These are phyloP conservation scores for Orbilia blumenaviensis DNA, from an alignment of 2,329 filamentous ascomycete species.

Conservation along the genomic window DNA sequence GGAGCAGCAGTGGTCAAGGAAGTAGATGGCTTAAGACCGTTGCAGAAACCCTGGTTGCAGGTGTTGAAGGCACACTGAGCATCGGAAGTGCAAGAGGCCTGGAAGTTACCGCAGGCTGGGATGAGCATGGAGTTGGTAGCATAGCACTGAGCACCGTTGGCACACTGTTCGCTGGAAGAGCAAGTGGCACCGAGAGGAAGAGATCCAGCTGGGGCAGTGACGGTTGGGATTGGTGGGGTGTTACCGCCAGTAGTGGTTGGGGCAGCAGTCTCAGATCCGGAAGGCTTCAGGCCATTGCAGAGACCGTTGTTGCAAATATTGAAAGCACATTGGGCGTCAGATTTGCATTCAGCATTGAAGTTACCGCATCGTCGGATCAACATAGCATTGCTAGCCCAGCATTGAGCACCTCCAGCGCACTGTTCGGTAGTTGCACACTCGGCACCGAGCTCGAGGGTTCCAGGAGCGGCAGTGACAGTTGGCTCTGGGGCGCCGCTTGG, in stretches of 20 bases:
- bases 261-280: neutral
- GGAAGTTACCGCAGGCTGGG: conserved; percentile 24
- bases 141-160: conserved; percentile 14
- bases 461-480: conserved; percentile 18
- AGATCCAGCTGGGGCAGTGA: conserved; percentile 7
- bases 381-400: conserved; percentile 24
- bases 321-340: conserved; percentile 21
- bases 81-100: conserved; percentile 14
- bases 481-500: neutral
- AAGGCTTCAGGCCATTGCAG: conserved; percentile 27
- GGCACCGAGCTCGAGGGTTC: conserved; percentile 21
- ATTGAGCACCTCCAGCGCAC: conserved; percentile 27
- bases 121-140: conserved; percentile 12
- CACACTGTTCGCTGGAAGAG: conserved; percentile 14
- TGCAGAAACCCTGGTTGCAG: conserved; percentile 35
- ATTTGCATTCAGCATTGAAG: conserved; percentile 27
- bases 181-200: conserved; percentile 13
- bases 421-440: conserved; percentile 19
- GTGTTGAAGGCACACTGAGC: conserved; percentile 18
- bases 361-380: conserved; percentile 27
- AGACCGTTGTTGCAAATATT: conserved; percentile 37
- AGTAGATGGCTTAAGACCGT: too few relatives aligned
- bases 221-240: neutral
- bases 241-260: neutral
- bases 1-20: neutral